These are phyloP conservation scores for Skeletonema grethae DNA, from an alignment of 108 stramenopile genomes.

Conservation along the genomic window DNA sequence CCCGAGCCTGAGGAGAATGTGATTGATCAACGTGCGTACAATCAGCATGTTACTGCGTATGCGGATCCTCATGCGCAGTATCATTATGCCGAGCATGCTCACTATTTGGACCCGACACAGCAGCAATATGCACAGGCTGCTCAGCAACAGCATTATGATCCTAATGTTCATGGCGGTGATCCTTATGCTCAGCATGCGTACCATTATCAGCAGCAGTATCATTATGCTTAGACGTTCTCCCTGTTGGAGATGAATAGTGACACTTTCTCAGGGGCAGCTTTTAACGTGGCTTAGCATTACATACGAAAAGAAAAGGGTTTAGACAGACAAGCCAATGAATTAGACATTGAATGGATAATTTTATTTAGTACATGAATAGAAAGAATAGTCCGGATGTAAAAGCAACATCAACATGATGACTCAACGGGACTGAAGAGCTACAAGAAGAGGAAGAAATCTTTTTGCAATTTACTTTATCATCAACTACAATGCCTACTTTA, in stretches of 20 bases:
- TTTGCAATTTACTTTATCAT: background rate
- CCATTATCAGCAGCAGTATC: slow-evolving; percentile 46
- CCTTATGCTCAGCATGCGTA: slow-evolving; percentile 45
- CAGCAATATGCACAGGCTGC: background rate
- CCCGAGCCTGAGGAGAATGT: slow-evolving; percentile 12
- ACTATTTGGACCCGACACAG: background rate
- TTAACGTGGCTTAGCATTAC: background rate
- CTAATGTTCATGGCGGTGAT: slow-evolving; percentile 30
- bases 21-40: slow-evolving; percentile 16
- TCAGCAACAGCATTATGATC: slow-evolving; percentile 28
- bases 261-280: background rate
- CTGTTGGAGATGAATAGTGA: background rate
- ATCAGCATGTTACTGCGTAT: slow-evolving; percentile 5
- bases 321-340: background rate
- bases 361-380: background rate
- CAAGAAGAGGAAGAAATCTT: background rate
- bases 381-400: background rate
- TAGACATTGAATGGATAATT: slow-evolving; percentile 5
- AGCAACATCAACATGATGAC: too few species aligned
- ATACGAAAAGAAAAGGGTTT: background rate
- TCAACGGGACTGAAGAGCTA: background rate
- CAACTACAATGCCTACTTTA: background rate
- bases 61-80: slow-evolving; percentile 29
- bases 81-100: slow-evolving; percentile 5
- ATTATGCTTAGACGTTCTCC: slow-evolving; percentile 27